A percentile compares a stretch with the other conserved stretches of the same genome.
These are phyloP conservation scores for Podaxis sp. DNA, from an alignment of 768 basidiomycete genomes.

Conservation along the genomic window DNA sequence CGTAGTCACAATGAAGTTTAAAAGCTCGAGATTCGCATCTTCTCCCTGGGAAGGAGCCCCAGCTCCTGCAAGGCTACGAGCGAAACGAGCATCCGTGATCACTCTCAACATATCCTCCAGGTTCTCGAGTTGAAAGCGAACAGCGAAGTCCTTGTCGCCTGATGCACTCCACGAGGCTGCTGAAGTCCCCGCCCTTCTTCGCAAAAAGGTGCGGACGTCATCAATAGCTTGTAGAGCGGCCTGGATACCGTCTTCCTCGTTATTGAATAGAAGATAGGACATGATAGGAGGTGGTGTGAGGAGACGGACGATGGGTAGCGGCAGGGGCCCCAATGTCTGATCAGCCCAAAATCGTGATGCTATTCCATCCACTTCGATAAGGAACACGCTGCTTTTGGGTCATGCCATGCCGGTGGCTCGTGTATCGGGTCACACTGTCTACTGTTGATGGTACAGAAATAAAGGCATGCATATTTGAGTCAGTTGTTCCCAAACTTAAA, in stretches of 20 bases:
- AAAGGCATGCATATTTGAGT: no score
- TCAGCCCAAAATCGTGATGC: no score
- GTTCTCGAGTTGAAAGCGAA: background rate
- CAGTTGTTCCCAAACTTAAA: no score
- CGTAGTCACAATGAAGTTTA: background rate
- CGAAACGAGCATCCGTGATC: constrained; percentile 2
- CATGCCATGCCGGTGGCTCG: no score
- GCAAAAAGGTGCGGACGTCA: background rate
- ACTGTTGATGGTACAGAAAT: no score
- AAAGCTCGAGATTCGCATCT: background rate
- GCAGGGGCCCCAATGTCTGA: no score
- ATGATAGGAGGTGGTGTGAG: background rate
- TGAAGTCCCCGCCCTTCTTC: background rate
- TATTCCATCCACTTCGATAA: no score
- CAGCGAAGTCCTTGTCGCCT: background rate
- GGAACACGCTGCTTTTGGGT: no score
- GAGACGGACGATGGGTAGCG: no score
- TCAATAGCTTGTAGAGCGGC: background rate
- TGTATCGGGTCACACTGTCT: no score
- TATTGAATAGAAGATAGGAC: background rate
- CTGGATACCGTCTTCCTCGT: background rate
- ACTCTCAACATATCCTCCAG: constrained; percentile 1
- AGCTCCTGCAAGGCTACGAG: background rate
- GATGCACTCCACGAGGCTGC: background rate
- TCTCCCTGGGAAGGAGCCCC: background rate